Percentiles rank a stretch among this genome's conserved stretches.
Conservation (phyloP, 495 filamentous ascomycete genomes). For the Penicillium fimorum region DNA sequence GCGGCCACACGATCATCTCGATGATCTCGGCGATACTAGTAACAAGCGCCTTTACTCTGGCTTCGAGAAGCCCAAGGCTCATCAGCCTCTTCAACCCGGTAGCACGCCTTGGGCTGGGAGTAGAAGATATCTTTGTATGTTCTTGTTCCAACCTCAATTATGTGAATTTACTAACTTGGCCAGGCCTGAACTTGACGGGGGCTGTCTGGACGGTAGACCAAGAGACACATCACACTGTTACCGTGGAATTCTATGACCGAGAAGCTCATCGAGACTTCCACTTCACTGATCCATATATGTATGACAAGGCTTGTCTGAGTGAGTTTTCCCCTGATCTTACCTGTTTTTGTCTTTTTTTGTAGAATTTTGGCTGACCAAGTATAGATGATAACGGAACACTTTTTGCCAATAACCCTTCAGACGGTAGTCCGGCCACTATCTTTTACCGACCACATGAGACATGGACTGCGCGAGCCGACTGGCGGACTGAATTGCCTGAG, state of each 20-base stretch:
- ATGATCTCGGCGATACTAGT: constrained; percentile 40
- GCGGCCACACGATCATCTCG: constrained; percentile 54
- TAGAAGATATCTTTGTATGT: constrained; percentile 79
- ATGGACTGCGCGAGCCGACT: constrained; percentile 88
- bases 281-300: constrained; percentile 88
- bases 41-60: constrained; percentile 63
- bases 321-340: constrained; percentile 19
- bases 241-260: constrained; percentile 95
- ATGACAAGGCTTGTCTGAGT: constrained; percentile 92
- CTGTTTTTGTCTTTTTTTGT: background rate
- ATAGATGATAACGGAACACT: constrained; percentile 78
- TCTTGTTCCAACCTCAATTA: background rate
- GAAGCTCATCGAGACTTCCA: constrained; percentile 91
- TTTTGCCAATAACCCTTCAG: constrained; percentile 76
- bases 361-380: constrained; percentile 25
- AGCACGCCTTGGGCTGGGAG: constrained; percentile 95
- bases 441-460: constrained; percentile 97
- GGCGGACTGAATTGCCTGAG: constrained; percentile 78
- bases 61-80: constrained; percentile 64
- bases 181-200: constrained; percentile 79
- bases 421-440: constrained; percentile 71
- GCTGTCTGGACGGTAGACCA: constrained; percentile 98
- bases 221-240: constrained; percentile 90
- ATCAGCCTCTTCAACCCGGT: constrained; percentile 85
- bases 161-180: constrained; percentile 23